phyloP scores from a whole-genome alignment of 2,329 filamentous ascomycete genomes.

The Paramyrothecium roridum region DNA sequence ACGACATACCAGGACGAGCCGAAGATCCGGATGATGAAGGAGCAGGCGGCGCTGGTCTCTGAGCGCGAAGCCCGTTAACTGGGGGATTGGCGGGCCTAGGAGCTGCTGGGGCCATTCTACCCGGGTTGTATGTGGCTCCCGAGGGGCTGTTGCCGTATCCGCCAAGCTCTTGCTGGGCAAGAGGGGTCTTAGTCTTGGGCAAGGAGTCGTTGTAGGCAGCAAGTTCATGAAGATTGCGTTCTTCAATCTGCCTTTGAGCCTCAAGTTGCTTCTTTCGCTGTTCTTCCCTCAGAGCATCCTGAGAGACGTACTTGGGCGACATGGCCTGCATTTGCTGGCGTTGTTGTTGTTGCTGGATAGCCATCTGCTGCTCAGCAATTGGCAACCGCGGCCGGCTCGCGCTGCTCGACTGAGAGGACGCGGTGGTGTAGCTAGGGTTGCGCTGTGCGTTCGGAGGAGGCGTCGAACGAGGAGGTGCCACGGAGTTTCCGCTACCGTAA shows the following conservation, averaged over 20 bases:
- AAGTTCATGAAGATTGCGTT: constrained; percentile 70
- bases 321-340: constrained; percentile 57
- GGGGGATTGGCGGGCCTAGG: constrained; percentile 59
- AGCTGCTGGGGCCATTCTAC: constrained; percentile 77
- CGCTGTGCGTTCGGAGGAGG: constrained; percentile 41
- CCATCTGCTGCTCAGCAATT: constrained; percentile 27
- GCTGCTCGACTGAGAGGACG: constrained; percentile 31
- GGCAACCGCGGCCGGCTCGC: constrained; percentile 43
- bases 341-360: constrained; percentile 47
- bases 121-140: constrained; percentile 79
- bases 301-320: constrained; percentile 50
- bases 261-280: constrained; percentile 62
- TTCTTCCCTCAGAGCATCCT: constrained; percentile 50
- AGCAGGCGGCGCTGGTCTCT: constrained; percentile 78
- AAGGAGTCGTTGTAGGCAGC: constrained; percentile 89
- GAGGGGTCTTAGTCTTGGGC: constrained; percentile 73
- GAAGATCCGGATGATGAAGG: constrained; percentile 39
- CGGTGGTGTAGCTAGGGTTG: constrained; percentile 37
- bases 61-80: constrained; percentile 59
- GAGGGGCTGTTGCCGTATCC: constrained; percentile 38
- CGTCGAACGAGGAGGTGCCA: constrained; percentile 67
- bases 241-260: constrained; percentile 56
- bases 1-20: constrained; percentile 42
- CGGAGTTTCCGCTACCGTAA: constrained; percentile 52
- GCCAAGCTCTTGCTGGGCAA: constrained; percentile 89